These are phyloP conservation scores for Podila horticola DNA, from an alignment of 192 early-diverging fungal genomes.

Conservation along the genomic window DNA sequence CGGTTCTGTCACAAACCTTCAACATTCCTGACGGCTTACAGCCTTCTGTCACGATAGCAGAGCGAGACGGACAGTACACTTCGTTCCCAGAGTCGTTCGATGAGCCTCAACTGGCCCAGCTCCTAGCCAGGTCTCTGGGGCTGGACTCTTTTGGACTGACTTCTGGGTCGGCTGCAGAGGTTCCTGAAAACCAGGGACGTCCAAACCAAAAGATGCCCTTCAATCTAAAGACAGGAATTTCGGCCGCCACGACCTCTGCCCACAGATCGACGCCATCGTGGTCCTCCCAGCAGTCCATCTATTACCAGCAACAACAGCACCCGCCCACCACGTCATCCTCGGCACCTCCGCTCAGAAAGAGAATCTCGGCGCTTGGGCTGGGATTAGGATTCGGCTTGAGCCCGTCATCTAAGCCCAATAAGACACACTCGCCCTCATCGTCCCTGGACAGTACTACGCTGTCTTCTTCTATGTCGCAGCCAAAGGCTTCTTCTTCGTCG, in stretches of 20 bases:
- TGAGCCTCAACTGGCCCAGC: constrained; percentile 16
- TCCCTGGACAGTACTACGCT: not conserved
- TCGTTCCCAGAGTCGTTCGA: constrained; percentile 39
- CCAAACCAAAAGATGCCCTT: no score
- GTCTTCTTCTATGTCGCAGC: not conserved
- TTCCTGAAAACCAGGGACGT: no score
- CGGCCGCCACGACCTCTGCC: not conserved
- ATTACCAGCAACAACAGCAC: constrained; percentile 8
- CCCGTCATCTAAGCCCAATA: constrained; percentile 7
- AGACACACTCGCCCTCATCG: not conserved
- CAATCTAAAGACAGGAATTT: not conserved
- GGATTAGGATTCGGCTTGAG: constrained; percentile 10
- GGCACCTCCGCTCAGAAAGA: not conserved
- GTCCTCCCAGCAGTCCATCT: constrained; percentile 43
- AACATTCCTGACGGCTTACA: not conserved
- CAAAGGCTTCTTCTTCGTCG: not conserved
- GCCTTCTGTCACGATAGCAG: not conserved
- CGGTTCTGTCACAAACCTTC: not conserved
- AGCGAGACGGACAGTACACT: constrained; percentile 19
- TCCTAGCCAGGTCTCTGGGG: constrained; percentile 28
- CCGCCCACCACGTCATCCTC: not conserved
- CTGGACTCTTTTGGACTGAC: constrained; percentile 19
- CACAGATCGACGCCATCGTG: constrained; percentile 31
- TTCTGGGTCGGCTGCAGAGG: not conserved
- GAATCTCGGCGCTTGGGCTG: constrained; percentile 12